A percentile compares a stretch with the other conserved stretches of the same genome.
phyloP scores from a whole-genome alignment of 495 filamentous ascomycete species.

The Podospora australis region DNA sequence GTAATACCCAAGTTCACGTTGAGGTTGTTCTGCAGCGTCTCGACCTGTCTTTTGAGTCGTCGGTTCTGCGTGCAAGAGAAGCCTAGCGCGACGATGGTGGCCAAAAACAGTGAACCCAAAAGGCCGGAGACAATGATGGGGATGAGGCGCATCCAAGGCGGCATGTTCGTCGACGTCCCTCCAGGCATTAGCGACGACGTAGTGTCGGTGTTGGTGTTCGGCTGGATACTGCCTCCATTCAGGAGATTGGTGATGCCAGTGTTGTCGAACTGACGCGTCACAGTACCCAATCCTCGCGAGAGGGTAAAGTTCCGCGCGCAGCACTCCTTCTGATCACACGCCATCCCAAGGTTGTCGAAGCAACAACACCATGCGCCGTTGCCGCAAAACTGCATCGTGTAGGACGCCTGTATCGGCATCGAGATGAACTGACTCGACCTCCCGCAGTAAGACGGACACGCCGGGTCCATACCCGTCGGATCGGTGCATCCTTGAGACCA shows the following conservation, averaged over 20 bases:
- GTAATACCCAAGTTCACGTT: background rate
- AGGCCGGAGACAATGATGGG: conserved; percentile 7
- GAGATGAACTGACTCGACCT: conserved; percentile 10
- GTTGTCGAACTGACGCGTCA: conserved; percentile 12
- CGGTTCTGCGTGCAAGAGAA: conserved; percentile 14
- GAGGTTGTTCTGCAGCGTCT: conserved; percentile 3
- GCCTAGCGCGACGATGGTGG: conserved; percentile 5
- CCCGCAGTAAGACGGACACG: conserved; percentile 27
- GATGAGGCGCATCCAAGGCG: conserved; percentile 6
- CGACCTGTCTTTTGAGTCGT: conserved; percentile 9
- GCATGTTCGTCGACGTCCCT: background rate
- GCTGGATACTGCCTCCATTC: too few relatives aligned
- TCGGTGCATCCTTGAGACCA: conserved; percentile 28
- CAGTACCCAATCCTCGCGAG: conserved; percentile 10
- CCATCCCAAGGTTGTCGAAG: conserved; percentile 21
- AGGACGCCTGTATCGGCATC: conserved; percentile 18
- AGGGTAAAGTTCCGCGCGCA: conserved; percentile 22
- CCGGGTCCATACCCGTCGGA: conserved; percentile 22
- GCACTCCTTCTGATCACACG: conserved; percentile 17
- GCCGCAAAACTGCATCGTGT: conserved; percentile 18
- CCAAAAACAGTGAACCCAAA: conserved; percentile 11
- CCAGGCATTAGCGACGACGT: background rate
- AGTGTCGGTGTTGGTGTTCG: background rate
- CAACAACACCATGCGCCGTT: conserved; percentile 23
- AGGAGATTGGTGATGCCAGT: background rate